A percentile compares a stretch with the other conserved stretches of the same genome.
phyloP scores from a whole-genome alignment of 2,329 filamentous ascomycete species.

The Lachnellula hyalina region DNA sequence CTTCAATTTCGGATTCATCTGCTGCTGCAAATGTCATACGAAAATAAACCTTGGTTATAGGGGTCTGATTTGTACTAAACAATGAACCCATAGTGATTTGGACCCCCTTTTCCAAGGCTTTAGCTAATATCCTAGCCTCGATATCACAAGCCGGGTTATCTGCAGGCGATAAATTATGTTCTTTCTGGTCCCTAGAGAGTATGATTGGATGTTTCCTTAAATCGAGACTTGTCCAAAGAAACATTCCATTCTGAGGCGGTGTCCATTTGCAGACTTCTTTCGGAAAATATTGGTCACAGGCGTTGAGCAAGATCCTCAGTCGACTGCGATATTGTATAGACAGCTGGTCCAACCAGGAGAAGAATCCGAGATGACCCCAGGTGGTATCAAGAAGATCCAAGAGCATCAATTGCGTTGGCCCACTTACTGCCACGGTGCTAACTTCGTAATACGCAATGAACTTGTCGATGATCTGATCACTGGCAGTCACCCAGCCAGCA shows the following conservation, averaged over 20 bases:
- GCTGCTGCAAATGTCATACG: too few relatives aligned
- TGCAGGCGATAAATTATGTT: too few relatives aligned
- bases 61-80: too few relatives aligned
- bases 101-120: too few relatives aligned
- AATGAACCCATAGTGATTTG: too few relatives aligned
- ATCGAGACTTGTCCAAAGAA: background rate
- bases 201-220: background rate
- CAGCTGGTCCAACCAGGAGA: background rate
- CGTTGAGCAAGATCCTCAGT: background rate
- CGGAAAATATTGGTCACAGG: background rate
- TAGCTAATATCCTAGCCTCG: too few relatives aligned
- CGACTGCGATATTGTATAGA: background rate
- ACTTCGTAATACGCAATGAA: background rate
- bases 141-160: too few relatives aligned
- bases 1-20: too few relatives aligned
- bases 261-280: background rate
- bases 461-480: slow-evolving; percentile 26
- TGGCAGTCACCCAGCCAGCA: slow-evolving; percentile 80
- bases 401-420: background rate
- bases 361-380: background rate
- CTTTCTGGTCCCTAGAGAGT: background rate
- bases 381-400: background rate
- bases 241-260: background rate
- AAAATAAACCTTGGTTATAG: too few relatives aligned
- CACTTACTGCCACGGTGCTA: background rate